Percentiles rank a stretch among this genome's conserved stretches.
phyloP scores from a whole-genome alignment of 495 filamentous ascomycete species.

The Apodospora peruviana region DNA sequence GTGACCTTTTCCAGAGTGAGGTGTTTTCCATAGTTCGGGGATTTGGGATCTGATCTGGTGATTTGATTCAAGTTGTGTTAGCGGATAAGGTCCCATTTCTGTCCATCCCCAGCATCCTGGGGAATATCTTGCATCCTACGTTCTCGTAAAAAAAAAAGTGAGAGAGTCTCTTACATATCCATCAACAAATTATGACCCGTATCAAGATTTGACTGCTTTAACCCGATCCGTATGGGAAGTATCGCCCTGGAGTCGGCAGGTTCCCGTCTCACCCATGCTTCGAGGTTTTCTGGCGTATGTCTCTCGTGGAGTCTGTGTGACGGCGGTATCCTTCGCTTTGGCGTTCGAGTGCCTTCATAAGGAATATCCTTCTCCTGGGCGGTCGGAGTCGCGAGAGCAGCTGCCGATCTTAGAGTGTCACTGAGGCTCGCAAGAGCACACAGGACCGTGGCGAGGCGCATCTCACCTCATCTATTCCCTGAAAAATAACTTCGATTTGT shows the following conservation, averaged over 20 bases:
- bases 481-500: too few species aligned
- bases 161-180: conserved; percentile 21
- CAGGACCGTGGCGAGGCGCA: too few species aligned
- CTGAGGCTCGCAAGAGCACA: too few species aligned
- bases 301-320: conserved; percentile 11
- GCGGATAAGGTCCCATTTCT: neutral
- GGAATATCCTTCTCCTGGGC: too few species aligned
- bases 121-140: too few species aligned
- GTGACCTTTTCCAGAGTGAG: conserved; percentile 41
- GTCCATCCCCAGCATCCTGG: too few species aligned
- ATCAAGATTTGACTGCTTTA: conserved; percentile 26
- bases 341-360: neutral
- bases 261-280: conserved; percentile 26
- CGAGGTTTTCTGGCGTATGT: conserved; percentile 7
- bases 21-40: conserved; percentile 49
- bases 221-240: conserved; percentile 28
- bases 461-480: too few species aligned
- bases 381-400: too few species aligned
- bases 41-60: conserved; percentile 61
- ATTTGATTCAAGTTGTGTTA: neutral
- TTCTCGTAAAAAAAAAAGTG: neutral
- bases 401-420: too few species aligned
- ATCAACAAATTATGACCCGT: conserved; percentile 24
- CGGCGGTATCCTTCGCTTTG: neutral
- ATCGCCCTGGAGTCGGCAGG: conserved; percentile 20